These are phyloP conservation scores for Erodium texanum DNA, from an alignment of 441 rosid species.

Conservation along the genomic window DNA sequence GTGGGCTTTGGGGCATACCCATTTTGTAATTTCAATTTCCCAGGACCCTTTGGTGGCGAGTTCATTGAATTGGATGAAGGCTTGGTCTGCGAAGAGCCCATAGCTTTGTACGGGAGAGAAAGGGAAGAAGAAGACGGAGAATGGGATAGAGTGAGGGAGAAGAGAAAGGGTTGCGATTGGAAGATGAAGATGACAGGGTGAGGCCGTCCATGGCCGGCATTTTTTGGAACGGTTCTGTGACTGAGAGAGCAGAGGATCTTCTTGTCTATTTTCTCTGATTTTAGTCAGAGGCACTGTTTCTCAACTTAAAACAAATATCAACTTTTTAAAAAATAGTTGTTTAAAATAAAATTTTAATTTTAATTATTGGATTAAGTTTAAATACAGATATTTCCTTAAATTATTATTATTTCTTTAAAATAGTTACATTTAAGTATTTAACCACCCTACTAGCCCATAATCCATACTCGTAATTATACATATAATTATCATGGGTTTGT, in stretches of 20 bases:
- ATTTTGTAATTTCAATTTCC: constrained; percentile 30
- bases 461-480: too few relatives aligned
- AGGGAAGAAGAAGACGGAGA: not conserved
- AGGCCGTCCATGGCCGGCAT: constrained; percentile 36
- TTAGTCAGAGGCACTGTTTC: not conserved
- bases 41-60: constrained; percentile 27
- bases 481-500: too few relatives aligned
- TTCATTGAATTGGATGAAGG: constrained; percentile 9
- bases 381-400: too few relatives aligned
- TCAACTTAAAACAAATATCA: too few relatives aligned
- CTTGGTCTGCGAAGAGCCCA: constrained; percentile 45
- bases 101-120: constrained; percentile 16
- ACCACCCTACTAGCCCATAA: too few relatives aligned
- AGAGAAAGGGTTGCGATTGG: constrained; percentile 5
- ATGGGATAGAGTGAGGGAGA: constrained; percentile 21
- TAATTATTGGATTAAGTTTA: too few relatives aligned
- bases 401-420: too few relatives aligned
- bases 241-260: not conserved
- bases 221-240: not conserved
- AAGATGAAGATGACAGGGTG: constrained; percentile 9
- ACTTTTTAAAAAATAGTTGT: too few relatives aligned
- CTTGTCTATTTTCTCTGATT: too few relatives aligned
- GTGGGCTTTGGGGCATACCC: constrained; percentile 26
- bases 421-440: too few relatives aligned
- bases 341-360: too few relatives aligned